phyloP scores from a whole-genome alignment of 345 rosid species.

The Euclidium syriacum region DNA sequence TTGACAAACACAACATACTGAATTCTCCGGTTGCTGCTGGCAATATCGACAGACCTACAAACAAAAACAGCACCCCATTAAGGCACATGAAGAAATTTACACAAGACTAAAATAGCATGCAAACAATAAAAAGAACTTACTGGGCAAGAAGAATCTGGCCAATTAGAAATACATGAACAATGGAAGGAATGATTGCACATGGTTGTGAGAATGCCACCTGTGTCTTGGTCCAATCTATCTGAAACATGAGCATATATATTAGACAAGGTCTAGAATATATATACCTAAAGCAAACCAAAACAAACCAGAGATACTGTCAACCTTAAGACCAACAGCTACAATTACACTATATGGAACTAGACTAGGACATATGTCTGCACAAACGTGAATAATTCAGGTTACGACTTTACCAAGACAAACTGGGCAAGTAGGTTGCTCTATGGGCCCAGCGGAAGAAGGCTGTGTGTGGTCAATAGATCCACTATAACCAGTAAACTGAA shows the following conservation, averaged over 20 bases:
- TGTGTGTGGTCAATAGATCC: conserved; percentile 68
- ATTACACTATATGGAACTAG: not conserved
- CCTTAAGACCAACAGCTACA: not conserved
- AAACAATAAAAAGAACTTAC: conserved; percentile 40
- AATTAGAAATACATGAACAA: conserved; percentile 89
- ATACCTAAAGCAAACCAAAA: not conserved
- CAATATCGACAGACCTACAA: conserved; percentile 78
- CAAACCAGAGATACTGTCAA: not conserved
- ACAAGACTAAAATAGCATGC: not conserved
- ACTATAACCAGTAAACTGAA: conserved; percentile 86
- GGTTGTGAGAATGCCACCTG: conserved; percentile 92
- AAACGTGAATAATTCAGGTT: not conserved
- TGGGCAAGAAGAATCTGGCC: conserved; percentile 99
- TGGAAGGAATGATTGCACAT: conserved; percentile 98
- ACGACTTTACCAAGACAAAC: conserved; percentile 79
- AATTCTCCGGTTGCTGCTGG: conserved; percentile 84
- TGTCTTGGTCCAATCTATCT: conserved; percentile 89
- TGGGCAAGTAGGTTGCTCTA: conserved; percentile 91
- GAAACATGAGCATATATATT: conserved; percentile 26
- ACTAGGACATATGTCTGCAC: not conserved
- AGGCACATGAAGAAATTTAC: not conserved
- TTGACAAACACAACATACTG: conserved; percentile 69
- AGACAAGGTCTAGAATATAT: conserved; percentile 10
- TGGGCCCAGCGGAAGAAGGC: conserved; percentile 51
- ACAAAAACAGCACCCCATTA: conserved; percentile 1